Evolutionary conservation across 495 filamentous ascomycete species (phyloP).

Genomic region (Xanthoparmelia taractica): DNA sequence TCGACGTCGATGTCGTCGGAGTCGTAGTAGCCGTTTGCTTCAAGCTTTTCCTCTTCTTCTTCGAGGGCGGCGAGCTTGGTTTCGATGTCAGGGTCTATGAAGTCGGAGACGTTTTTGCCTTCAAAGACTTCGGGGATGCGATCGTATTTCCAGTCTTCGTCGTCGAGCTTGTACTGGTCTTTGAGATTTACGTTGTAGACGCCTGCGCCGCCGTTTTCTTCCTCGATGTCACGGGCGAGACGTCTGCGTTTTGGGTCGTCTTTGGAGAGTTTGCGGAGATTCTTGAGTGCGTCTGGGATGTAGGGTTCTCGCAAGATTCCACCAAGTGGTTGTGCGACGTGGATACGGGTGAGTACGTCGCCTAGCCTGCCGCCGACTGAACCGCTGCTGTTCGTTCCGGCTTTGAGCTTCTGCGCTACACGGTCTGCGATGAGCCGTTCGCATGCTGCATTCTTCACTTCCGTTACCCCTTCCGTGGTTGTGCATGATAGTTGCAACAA

Average conservation of each 20-base stretch:
- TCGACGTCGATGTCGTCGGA: constrained; percentile 58
- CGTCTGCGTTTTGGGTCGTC: constrained; percentile 70
- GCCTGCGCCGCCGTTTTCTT: constrained; percentile 86
- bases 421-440: constrained; percentile 86
- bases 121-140: constrained; percentile 88
- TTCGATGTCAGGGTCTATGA: constrained; percentile 93
- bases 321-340: constrained; percentile 85
- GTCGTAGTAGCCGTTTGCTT: constrained; percentile 78
- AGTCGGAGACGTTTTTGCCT: constrained; percentile 95
- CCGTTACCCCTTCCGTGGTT: constrained; percentile 86
- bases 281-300: constrained; percentile 79
- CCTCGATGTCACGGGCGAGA: constrained; percentile 81
- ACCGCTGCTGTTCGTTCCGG: constrained; percentile 66
- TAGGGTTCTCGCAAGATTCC: constrained; percentile 71
- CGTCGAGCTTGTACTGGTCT: constrained; percentile 73
- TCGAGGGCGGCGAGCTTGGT: constrained; percentile 82
- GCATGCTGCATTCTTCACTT: constrained; percentile 90
- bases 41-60: constrained; percentile 85
- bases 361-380: constrained; percentile 68
- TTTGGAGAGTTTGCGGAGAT: constrained; percentile 79
- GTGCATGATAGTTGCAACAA: constrained; percentile 87
- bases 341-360: constrained; percentile 86
- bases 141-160: constrained; percentile 91
- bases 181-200: constrained; percentile 90
- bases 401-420: constrained; percentile 91